These are phyloP conservation scores for Copromyces sp. DNA, from an alignment of 495 filamentous ascomycete genomes.

Conservation along the genomic window DNA sequence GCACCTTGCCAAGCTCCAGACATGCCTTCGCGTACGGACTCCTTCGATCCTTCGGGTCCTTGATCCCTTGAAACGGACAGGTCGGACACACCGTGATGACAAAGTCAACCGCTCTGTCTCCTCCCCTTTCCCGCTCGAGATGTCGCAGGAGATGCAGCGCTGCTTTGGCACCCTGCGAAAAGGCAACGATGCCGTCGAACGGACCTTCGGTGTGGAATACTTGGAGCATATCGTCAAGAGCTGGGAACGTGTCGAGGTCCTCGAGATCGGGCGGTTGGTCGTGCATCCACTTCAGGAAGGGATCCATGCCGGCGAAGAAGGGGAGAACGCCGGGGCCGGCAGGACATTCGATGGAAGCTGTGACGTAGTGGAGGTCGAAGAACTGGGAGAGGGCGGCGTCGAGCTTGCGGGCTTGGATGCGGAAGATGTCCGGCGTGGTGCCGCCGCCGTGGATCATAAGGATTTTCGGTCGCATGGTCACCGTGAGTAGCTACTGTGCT, in stretches of 20 bases:
- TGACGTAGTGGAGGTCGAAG: constrained; percentile 17
- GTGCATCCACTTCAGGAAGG: constrained; percentile 16
- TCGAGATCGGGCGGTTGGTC: neutral
- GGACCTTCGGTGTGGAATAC: constrained; percentile 7
- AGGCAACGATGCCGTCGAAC: constrained; percentile 20
- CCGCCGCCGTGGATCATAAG: constrained; percentile 21
- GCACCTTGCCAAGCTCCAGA: constrained; percentile 4
- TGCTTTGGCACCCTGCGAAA: constrained; percentile 23
- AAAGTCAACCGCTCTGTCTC: constrained; percentile 6
- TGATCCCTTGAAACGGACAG: constrained; percentile 8
- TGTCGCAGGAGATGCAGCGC: constrained; percentile 12
- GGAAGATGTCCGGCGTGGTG: constrained; percentile 19
- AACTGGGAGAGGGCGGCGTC: constrained; percentile 9
- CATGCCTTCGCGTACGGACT: neutral
- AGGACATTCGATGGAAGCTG: constrained; percentile 4
- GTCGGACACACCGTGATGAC: constrained; percentile 15
- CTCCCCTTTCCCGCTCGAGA: constrained; percentile 8
- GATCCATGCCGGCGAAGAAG: constrained; percentile 17
- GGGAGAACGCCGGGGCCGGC: constrained; percentile 18
- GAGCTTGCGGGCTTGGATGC: constrained; percentile 18
- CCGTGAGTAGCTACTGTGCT: neutral
- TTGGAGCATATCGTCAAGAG: constrained; percentile 3
- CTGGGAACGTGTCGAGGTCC: neutral
- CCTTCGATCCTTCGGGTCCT: neutral
- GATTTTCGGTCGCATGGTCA: constrained; percentile 11